These are phyloP conservation scores for Candida fluviatilis DNA, from an alignment of 805 yeast species.

Conservation along the genomic window DNA sequence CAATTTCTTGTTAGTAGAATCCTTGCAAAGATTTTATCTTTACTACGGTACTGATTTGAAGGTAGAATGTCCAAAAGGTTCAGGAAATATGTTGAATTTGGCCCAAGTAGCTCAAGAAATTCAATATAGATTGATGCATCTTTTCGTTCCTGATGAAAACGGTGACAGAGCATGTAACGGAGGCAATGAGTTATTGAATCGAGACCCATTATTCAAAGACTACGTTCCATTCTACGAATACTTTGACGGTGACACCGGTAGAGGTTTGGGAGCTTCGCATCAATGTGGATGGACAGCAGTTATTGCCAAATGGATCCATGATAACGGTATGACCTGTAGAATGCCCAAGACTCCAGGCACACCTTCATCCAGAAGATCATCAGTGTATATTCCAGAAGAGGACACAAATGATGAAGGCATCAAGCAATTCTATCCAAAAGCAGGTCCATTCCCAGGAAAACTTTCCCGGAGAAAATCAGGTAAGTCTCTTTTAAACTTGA, in stretches of 20 bases:
- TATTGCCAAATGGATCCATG: slow-evolving; percentile 87
- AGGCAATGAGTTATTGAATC: slow-evolving; percentile 47
- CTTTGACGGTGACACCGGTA: slow-evolving; percentile 91
- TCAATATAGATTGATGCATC: slow-evolving; percentile 76
- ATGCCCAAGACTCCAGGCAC: slow-evolving; percentile 42
- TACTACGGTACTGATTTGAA: slow-evolving; percentile 84
- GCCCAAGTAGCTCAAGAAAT: slow-evolving; percentile 90
- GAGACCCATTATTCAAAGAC: slow-evolving; percentile 70
- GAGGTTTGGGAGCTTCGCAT: slow-evolving; percentile 90
- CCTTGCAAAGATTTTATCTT: slow-evolving; percentile 79
- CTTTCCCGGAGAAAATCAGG: slow-evolving; percentile 67
- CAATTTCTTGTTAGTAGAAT: slow-evolving; percentile 79
- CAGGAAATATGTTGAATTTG: slow-evolving; percentile 69
- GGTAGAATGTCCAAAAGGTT: slow-evolving; percentile 84
- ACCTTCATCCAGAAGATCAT: slow-evolving; percentile 21
- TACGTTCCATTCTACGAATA: slow-evolving; percentile 79
- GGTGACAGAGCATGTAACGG: slow-evolving; percentile 79
- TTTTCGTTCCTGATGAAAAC: slow-evolving; percentile 65
- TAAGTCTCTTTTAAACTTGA: slow-evolving; percentile 65
- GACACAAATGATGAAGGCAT: slow-evolving; percentile 27
- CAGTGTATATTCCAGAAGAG: slow-evolving; percentile 18
- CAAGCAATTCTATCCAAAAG: slow-evolving; percentile 40
- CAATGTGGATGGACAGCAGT: slow-evolving; percentile 97
- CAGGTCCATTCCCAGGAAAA: slow-evolving; percentile 48
- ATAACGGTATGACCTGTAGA: slow-evolving; percentile 71